Base-by-base conservation (phyloP, 169 alveolate genomes). In the Plasmodium inui region DNA sequence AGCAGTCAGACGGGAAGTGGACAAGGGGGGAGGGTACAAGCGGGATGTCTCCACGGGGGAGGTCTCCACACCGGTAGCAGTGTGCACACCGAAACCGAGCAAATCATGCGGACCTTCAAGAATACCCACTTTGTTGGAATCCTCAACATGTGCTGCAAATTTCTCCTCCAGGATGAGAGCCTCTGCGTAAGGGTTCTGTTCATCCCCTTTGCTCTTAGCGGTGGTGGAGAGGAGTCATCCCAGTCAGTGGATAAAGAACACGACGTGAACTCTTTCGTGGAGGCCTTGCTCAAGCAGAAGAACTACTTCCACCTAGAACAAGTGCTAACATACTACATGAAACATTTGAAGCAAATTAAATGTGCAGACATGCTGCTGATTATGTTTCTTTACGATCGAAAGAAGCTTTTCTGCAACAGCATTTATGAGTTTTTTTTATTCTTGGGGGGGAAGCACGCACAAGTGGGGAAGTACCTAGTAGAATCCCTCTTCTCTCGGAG, bases 261-360 rank as follows among this genome's bases (percentile, higher is more conserved):
- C 19, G 85, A 70, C 22, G 93, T 76, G 17, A 32, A 50, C 30
- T 76, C 32, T n/a, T 76, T 76, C 44, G 61, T 86, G 41, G 19
- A 50, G 32, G 55, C 44, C 2, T 50, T 71, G 12, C 80, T 74
- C 41, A 28, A 55, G 28, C 55, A 74, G 46, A 30, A 53, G n/a
- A 86, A 86, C 12, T 86, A 86, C 81, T 86, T 86, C 46, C 67
- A 50, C 80, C 19, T 74, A n/a, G 93, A 86, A 30, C 70, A 86
- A 53, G 61, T 86, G 55, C 34, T 86, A 9, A 22, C 34, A 6
- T 70, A 32, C 30, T 86, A 86, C 41, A 34, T 86, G 81, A 74
- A 86, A 4, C 55, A 76, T 26, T 86, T 86, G 83, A 86, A 86
- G 30, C 84, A 57, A 34, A 78, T 86, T 32, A 86, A 76, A 76